Percentiles rank a stretch among this genome's conserved stretches.
Evolutionary conservation across 208 protist species (phyloP).

Genomic region (Acanthamoeba quina): DNA sequence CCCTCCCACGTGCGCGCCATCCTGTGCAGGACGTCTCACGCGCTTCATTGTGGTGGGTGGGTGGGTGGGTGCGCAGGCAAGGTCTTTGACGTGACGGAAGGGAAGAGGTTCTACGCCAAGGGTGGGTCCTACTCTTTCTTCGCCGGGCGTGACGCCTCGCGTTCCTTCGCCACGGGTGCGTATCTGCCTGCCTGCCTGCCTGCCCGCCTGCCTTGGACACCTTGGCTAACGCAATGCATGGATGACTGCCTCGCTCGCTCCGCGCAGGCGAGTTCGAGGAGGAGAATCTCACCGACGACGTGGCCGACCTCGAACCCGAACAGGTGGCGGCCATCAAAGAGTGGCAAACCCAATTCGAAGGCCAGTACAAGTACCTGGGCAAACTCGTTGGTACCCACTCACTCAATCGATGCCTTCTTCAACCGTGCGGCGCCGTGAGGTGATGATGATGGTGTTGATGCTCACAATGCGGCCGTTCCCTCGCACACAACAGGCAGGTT

Average conservation of each 20-base stretch:
- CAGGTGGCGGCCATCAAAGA: constrained; percentile 30
- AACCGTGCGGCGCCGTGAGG: neutral
- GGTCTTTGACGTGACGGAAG: constrained; percentile 55
- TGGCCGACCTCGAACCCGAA: constrained; percentile 43
- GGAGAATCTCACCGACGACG: constrained; percentile 19
- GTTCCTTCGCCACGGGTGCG: constrained; percentile 40
- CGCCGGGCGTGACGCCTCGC: constrained; percentile 48
- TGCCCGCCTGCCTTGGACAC: neutral
- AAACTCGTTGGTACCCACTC: constrained; percentile 19
- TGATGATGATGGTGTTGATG: neutral
- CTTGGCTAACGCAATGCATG: neutral
- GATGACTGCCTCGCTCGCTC: neutral
- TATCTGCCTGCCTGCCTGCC: no score
- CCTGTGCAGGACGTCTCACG: neutral
- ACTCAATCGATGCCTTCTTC: neutral
- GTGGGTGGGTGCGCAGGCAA: neutral
- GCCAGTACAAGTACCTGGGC: constrained; percentile 43
- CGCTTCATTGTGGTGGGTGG: neutral
- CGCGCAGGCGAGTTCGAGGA: constrained; percentile 20
- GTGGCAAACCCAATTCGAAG: constrained; percentile 19
- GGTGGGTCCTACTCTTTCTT: constrained; percentile 67
- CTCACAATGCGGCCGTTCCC: neutral
- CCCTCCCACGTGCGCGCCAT: neutral
- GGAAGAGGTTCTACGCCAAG: constrained; percentile 57
- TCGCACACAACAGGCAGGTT: neutral